Evolutionary conservation across 2,329 filamentous ascomycete genomes (phyloP), one percentile per base, ranked within the genome.

Genomic region (Dactylella cylindrospora): DNA sequence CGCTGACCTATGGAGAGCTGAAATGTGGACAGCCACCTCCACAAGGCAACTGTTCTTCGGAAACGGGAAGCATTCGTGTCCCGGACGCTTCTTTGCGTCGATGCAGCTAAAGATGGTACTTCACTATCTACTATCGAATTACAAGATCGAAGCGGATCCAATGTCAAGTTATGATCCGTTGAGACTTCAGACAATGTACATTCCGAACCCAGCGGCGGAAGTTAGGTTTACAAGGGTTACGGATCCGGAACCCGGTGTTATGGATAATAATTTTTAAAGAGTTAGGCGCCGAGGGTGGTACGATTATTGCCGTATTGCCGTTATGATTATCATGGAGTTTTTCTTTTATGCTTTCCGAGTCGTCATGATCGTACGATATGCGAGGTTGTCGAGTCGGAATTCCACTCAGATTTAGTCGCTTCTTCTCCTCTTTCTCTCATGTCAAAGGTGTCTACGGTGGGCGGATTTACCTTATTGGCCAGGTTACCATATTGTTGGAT

Each of bases 11-110:
- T 31, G 50, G 12, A 49, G 49, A 15, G 40, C 57, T 19, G 57
- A 62, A 17, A 41, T 62, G 9, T 64, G 59, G 59, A 64, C 59
- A 1, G 43, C 57, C n/a, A 64, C 59, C 6, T 55, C 59, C 3
- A 57, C 44, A 13, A 47, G 41, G 9, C 59, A 64, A 35, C 29
- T 64, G 20, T 64, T 40, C 59, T 64, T 64, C 36, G 59, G 59
- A 2, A 57, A 64, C 28, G 59, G 59, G 26, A 47, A 49, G 5
- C 59, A 64, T 35, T 45, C 59, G 8, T 64, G 59, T 33, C 59
- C 59, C 17, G 59, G 59, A n/a, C 59, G 59, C 4, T 64, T 64
- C 41, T 64, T 64, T 45, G 59, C 59, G 15, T 64, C 59, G 5
- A 25, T 49, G 13, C 59, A 64, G 31, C 32, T 40, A 17, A 64